Base-by-base conservation (phyloP, 768 basidiomycete genomes). In the Antrodiella citrinella region DNA sequence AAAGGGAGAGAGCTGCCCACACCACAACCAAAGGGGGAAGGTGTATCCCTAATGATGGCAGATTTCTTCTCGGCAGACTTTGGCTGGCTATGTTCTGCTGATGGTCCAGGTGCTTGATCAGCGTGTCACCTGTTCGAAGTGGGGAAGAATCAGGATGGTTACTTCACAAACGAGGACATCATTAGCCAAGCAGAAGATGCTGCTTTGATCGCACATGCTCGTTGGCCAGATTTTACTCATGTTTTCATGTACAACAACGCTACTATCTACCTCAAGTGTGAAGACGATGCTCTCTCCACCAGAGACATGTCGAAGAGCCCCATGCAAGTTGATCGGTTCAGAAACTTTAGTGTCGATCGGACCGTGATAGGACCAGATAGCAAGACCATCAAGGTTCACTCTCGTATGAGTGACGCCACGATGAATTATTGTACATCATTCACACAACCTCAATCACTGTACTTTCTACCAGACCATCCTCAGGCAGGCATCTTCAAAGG, bases 1-100 rank as follows among this genome's bases (percentile, higher is more conserved):
- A 13, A 47, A 58, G 10, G 43, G 45, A 7, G 63, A 55, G 43
- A 59, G n/a, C n/a, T 21, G 18, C 57, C 69, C 1, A 51, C 49
- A 0, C 71, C 72, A 4, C 55, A 62, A 2, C 38, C 58, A 7
- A 75, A 75, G 51, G 70, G 70, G 0, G 70, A 73, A 51, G 72
- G 70, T 0, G 46, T 44, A 0, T 73, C 71, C 3, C 20, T 72
- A 1, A 75, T 73, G 69, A 56, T 66, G 11, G 62, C 65, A 0
- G 65, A 71, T 41, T 71, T 68, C 49, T 51, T 71, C 11, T 69
- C 65, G 0, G 63, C 66, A 0, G 57, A 58, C 26, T 58, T 58
- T 49, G 56, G 62, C 3, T 61, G 59, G 68, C 60, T 59, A 4
- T 45, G 42, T 12, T 61, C 58, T 3, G 50, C 50, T 2, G 60